Percentiles rank a stretch among this genome's conserved stretches.
Conservation (phyloP, 805 yeast genomes). For the Yarrowia hollandica region DNA sequence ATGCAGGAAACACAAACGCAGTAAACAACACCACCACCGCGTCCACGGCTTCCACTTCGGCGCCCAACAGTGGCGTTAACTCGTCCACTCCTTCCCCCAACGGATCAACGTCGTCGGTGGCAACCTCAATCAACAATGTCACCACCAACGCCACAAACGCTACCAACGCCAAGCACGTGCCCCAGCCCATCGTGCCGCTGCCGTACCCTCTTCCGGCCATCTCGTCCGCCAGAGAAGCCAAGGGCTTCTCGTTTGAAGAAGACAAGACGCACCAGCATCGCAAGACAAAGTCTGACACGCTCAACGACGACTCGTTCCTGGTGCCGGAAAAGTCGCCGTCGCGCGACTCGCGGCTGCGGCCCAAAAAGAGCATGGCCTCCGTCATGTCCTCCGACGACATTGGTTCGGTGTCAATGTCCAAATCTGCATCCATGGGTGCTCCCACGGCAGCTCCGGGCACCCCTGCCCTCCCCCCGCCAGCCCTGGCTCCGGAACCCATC, state of each 20-base stretch:
- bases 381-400: background rate
- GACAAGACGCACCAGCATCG: slow-evolving; percentile 18
- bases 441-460: background rate
- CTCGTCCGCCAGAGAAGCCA: slow-evolving; percentile 11
- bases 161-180: background rate
- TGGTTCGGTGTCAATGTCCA: background rate
- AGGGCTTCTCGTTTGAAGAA: background rate
- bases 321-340: slow-evolving; percentile 13
- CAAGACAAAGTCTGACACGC: slow-evolving; percentile 23
- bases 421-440: slow-evolving; percentile 11
- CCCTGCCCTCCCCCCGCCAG: background rate
- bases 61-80: background rate
- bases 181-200: slow-evolving; percentile 22
- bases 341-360: background rate
- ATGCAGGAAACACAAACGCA: background rate
- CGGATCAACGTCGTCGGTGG: slow-evolving; percentile 8
- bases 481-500: slow-evolving; percentile 3
- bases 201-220: slow-evolving; percentile 16
- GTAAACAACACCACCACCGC: background rate
- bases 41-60: background rate
- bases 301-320: slow-evolving; percentile 12
- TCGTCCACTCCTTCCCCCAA: background rate
- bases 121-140: background rate
- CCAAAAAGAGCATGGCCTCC: slow-evolving; percentile 13
- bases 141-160: background rate